Conservation (phyloP, 306 rosid genomes). For the Fragaria ananassa region DNA sequence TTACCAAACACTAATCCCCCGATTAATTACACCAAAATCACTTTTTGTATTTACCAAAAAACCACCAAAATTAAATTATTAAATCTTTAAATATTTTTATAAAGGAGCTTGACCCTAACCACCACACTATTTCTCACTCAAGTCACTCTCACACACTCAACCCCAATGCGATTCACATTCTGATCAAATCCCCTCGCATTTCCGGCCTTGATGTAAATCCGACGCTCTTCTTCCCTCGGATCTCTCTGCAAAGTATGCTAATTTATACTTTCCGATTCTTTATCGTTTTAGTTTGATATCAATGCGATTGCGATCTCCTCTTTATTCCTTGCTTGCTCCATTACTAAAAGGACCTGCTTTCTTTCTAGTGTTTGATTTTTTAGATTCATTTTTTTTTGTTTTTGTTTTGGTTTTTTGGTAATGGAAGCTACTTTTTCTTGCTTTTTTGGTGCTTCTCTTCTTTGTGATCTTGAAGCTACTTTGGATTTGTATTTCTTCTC, state of each 20-base stretch:
- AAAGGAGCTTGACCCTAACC: slow-evolving; percentile 35
- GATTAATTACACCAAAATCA: background rate
- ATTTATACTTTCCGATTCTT: slow-evolving; percentile 17
- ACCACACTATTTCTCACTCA: slow-evolving; percentile 7
- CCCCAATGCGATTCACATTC: slow-evolving; percentile 34
- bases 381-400: background rate
- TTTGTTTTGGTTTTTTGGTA: background rate
- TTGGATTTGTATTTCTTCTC: background rate
- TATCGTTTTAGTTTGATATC: background rate
- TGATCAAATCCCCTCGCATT: slow-evolving; percentile 1
- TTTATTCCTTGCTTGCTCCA: background rate
- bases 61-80: background rate
- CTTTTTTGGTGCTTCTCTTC: background rate
- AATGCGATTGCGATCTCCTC: background rate
- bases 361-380: too few species aligned
- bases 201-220: slow-evolving; percentile 30
- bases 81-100: background rate
- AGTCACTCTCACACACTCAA: slow-evolving; percentile 21
- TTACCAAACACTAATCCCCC: background rate
- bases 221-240: background rate
- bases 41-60: background rate
- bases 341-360: too few species aligned
- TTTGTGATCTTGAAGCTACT: slow-evolving; percentile 22
- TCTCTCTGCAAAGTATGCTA: slow-evolving; percentile 21
- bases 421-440: slow-evolving; percentile 7